A percentile compares a stretch with the other conserved stretches of the same genome.
These are phyloP conservation scores for Fibroporia radiculosa DNA, from an alignment of 768 basidiomycete species.

Conservation along the genomic window DNA sequence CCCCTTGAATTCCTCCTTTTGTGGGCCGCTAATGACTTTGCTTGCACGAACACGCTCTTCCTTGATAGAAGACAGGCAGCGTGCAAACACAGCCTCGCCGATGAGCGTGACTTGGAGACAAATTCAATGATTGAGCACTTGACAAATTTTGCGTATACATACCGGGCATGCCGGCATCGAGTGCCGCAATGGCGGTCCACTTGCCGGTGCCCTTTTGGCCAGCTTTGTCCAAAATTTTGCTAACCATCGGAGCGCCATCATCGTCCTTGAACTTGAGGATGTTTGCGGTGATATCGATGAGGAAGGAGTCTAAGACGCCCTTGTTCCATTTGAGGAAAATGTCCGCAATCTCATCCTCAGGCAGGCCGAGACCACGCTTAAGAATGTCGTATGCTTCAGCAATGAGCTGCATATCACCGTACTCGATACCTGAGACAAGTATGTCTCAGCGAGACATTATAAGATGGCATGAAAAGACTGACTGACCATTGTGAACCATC, in stretches of 20 bases:
- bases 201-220: conserved; percentile 99
- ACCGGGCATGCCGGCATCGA: conserved; percentile 88
- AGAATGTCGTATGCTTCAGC: conserved; percentile 99
- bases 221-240: conserved; percentile 92
- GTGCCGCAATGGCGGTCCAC: conserved; percentile 97
- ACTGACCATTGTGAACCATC: conserved; percentile 95
- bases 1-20: conserved; percentile 94
- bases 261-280: conserved; percentile 97
- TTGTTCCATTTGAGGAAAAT: conserved; percentile 96
- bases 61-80: conserved; percentile 96
- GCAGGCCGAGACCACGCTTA: conserved; percentile 86
- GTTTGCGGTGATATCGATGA: conserved; percentile 96
- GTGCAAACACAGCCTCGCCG: conserved; percentile 98
- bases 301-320: conserved; percentile 98
- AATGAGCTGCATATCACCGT: conserved; percentile 99
- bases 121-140: not conserved
- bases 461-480: conserved; percentile 11
- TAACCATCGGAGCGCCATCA: conserved; percentile 85
- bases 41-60: conserved; percentile 90
- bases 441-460: not conserved
- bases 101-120: conserved; percentile 79
- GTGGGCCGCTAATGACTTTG: conserved; percentile 85
- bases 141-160: conserved; percentile 14
- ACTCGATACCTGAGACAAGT: conserved; percentile 84
- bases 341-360: conserved; percentile 85